Base-by-base conservation (phyloP, 2,329 filamentous ascomycete species). In the Pezicula radicicola region DNA sequence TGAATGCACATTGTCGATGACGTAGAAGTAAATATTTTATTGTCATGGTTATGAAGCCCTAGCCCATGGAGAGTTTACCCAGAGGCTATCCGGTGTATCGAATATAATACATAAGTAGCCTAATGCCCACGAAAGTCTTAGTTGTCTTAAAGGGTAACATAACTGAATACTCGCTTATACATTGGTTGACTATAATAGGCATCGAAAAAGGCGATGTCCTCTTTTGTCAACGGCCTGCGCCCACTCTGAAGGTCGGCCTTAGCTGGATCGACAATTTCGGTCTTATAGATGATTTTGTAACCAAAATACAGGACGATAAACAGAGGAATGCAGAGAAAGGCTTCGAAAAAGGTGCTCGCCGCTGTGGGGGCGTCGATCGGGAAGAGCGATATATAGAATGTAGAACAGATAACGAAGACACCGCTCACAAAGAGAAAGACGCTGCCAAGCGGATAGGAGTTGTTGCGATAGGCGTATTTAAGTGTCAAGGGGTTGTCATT, bases 271-370 rank as follows among this genome's bases (percentile, higher is more conserved):
- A 40, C 37, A 40, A 40, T 40, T 16, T 40, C 19, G 15, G 37
- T 40, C 36, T 43, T 40, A 41, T 28, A 41, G n/a, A 28, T 18
- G 19, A 49, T 49, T 36, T 49, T 49, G 25, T 43, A 49, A 13
- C 36, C 91, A 56, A 86, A 80, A 12, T 88, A 88, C 12, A 83
- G 87, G 70, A 91, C 89, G 61, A 89, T 87, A 65, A 91, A 91
- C 56, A 90, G 66, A 55, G 89, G 72, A 59, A 91, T 89, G 63
- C 37, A 40, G 19, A 40, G n/a, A 19, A 40, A 40, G 7, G 37
- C 15, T 19, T 40, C 12, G 13, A 40, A 40, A 19, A 40, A 40
- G 37, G 10, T 40, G 8, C n/a, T 19, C 6, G 37, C 37, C 15
- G 37, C 15, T 7, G 37, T 40, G 15, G 37, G 37, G n/a, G n/a